phyloP scores from a whole-genome alignment of 208 protist species.

The Naegleria lovaniensis region DNA sequence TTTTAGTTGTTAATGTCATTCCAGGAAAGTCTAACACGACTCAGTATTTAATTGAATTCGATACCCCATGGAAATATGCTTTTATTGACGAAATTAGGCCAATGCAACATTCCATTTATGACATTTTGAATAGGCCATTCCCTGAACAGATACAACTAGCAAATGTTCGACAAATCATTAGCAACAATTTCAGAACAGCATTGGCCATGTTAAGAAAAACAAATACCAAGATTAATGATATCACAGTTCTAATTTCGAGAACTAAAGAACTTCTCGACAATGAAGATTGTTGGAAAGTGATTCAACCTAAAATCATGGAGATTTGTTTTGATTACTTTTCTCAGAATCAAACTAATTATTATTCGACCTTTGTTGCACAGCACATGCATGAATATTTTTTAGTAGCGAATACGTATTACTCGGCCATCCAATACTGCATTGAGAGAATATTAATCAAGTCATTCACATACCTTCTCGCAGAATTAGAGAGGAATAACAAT shows the following conservation, averaged over 20 bases:
- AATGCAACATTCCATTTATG: not conserved
- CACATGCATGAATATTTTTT: not conserved
- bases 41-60: not conserved
- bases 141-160: not conserved
- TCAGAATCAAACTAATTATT: not conserved
- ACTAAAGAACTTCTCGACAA: not conserved
- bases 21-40: not conserved
- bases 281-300: not conserved
- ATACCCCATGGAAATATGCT: not conserved
- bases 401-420: not conserved
- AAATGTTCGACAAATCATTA: not conserved
- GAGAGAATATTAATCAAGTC: not conserved
- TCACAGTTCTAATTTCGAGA: not conserved
- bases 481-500: conserved; percentile 15
- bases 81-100: conserved; percentile 19
- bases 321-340: not conserved
- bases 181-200: not conserved
- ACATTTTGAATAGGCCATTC: not conserved
- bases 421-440: not conserved
- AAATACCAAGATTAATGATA: not conserved
- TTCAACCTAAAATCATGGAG: not conserved
- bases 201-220: not conserved
- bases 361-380: not conserved
- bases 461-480: not conserved
- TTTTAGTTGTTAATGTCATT: not conserved